Conservation (phyloP, 208 protist genomes). For the Trypanosoma mega region DNA sequence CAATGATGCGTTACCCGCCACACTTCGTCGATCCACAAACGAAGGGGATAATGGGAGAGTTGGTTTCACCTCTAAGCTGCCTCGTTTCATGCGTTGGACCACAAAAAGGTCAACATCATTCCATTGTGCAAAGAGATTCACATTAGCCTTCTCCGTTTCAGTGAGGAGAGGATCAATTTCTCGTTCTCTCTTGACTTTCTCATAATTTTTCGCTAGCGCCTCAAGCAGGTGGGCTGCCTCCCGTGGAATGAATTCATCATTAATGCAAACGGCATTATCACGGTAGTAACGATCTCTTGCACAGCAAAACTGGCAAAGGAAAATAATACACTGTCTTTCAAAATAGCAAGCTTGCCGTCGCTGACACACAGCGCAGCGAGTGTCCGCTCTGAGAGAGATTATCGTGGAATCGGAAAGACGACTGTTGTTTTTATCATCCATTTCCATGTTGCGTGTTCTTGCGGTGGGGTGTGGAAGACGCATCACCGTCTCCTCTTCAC, state of each 20-base stretch:
- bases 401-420: constrained; percentile 48
- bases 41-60: neutral
- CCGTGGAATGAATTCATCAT: constrained; percentile 68
- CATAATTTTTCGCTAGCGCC: constrained; percentile 39
- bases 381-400: constrained; percentile 38
- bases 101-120: constrained; percentile 15
- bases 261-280: constrained; percentile 78
- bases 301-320: constrained; percentile 80
- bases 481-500: no score
- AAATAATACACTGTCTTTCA: constrained; percentile 53
- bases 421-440: neutral
- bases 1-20: constrained; percentile 18
- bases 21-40: constrained; percentile 7
- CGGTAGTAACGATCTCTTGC: constrained; percentile 79
- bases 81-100: neutral
- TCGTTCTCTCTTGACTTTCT: constrained; percentile 6
- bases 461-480: neutral
- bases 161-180: neutral
- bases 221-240: constrained; percentile 49
- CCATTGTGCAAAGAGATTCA: constrained; percentile 13
- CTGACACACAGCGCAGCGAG: constrained; percentile 64
- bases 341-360: constrained; percentile 62
- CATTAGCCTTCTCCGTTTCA: neutral
- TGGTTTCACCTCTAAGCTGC: constrained; percentile 5
- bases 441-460: neutral